Conservation (phyloP, 352 stramenopile species). For the Globisporangium spiculum region DNA sequence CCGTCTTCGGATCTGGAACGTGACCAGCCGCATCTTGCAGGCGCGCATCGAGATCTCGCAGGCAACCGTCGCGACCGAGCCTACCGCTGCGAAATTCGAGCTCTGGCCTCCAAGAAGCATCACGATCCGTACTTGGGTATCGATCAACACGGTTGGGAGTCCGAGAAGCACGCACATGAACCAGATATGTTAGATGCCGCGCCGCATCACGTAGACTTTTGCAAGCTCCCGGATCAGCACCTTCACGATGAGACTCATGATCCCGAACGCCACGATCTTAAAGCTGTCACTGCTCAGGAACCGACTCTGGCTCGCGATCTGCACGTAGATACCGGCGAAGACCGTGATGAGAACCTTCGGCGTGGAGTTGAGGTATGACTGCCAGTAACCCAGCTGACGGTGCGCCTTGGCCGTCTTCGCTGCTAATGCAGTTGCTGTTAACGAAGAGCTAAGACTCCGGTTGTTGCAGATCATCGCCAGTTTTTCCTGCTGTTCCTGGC, state of each 20-base stretch:
- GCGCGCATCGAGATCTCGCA: slow-evolving; percentile 28
- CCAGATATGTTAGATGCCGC: slow-evolving; percentile 25
- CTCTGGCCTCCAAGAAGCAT: slow-evolving; percentile 26
- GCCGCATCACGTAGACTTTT: slow-evolving; percentile 28
- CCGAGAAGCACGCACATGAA: slow-evolving; percentile 36
- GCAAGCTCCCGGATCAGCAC: slow-evolving; percentile 22
- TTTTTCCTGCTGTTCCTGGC: neutral
- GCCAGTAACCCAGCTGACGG: slow-evolving; percentile 11
- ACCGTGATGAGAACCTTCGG: neutral
- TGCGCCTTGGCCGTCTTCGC: neutral
- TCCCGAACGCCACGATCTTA: neutral
- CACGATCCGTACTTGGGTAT: slow-evolving; percentile 39
- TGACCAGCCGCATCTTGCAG: slow-evolving; percentile 19
- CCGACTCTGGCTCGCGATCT: slow-evolving; percentile 5
- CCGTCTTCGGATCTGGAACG: slow-evolving; percentile 1
- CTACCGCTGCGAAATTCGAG: slow-evolving; percentile 15
- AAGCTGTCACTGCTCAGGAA: neutral
- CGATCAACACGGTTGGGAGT: slow-evolving; percentile 40
- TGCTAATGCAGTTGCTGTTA: too few relatives aligned
- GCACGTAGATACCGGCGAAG: neutral
- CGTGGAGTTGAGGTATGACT: neutral
- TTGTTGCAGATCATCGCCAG: neutral
- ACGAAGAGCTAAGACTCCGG: neutral
- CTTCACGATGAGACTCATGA: slow-evolving; percentile 1
- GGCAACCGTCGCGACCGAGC: slow-evolving; percentile 26